Conservation (phyloP, 176 grass and related monocot species). For the Elymus sibiricus region DNA sequence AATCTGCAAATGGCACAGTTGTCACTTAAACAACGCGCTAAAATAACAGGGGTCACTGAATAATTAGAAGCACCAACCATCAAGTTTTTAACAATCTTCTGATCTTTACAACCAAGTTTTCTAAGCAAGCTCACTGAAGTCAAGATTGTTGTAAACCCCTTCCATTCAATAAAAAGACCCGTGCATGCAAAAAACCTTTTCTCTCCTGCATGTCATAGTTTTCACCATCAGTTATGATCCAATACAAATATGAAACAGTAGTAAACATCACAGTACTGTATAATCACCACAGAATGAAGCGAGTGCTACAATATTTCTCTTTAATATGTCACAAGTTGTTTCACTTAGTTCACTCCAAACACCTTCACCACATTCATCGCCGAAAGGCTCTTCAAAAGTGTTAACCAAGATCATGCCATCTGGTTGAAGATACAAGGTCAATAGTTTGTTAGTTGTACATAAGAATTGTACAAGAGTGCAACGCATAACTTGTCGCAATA, state of each 20-base stretch:
- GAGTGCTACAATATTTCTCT: background rate
- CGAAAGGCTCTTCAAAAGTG: constrained; percentile 19
- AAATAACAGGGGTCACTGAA: background rate
- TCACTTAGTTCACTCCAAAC: background rate
- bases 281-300: constrained; percentile 15
- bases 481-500: background rate
- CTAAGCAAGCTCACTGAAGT: constrained; percentile 18
- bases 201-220: background rate
- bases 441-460: background rate
- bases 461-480: background rate
- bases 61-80: background rate
- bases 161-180: background rate
- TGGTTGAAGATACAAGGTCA: background rate
- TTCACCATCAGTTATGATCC: background rate
- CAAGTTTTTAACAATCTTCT: background rate
- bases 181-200: constrained; percentile 11
- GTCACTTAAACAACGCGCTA: background rate
- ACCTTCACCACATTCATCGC: background rate
- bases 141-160: background rate
- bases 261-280: background rate
- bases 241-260: background rate
- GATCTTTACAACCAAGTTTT: background rate
- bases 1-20: background rate
- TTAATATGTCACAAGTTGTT: background rate
- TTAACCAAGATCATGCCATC: constrained; percentile 10